A percentile compares a stretch with the other conserved stretches of the same genome.
These are phyloP conservation scores for Lepidium africanum DNA, from an alignment of 345 rosid genomes.

Conservation along the genomic window DNA sequence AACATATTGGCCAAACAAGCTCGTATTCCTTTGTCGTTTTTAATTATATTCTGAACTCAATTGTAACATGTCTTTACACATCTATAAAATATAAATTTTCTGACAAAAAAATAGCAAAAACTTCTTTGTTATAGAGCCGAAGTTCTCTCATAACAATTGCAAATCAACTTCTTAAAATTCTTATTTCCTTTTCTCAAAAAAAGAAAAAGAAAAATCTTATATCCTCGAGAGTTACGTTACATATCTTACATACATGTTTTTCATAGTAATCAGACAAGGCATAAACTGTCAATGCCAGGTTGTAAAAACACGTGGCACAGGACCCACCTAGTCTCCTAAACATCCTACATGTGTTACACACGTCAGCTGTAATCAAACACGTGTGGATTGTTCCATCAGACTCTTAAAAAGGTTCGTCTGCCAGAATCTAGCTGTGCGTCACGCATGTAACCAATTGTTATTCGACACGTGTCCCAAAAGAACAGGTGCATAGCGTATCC, in stretches of 20 bases:
- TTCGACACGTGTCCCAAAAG: constrained; percentile 2
- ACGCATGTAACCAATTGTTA: not conserved
- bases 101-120: too few relatives aligned
- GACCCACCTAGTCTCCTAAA: constrained; percentile 14
- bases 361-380: constrained; percentile 18
- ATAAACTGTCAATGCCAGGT: constrained; percentile 15
- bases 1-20: too few relatives aligned
- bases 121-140: too few relatives aligned
- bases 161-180: not conserved
- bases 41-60: too few relatives aligned
- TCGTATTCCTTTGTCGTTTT: too few relatives aligned
- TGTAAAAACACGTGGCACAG: constrained; percentile 13
- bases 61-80: too few relatives aligned
- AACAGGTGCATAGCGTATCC: too few relatives aligned
- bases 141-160: too few relatives aligned
- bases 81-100: too few relatives aligned
- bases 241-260: too few relatives aligned
- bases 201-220: too few relatives aligned
- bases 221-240: not conserved
- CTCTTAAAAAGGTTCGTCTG: constrained; percentile 4
- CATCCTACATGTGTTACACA: constrained; percentile 15
- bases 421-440: constrained; percentile 23
- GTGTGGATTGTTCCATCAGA: constrained; percentile 23
- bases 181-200: not conserved
- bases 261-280: too few relatives aligned